A percentile compares a stretch with the other conserved stretches of the same genome.
These are phyloP conservation scores for Pittosporum tobira DNA, from an alignment of 129 eudicot genomes.

Conservation along the genomic window DNA sequence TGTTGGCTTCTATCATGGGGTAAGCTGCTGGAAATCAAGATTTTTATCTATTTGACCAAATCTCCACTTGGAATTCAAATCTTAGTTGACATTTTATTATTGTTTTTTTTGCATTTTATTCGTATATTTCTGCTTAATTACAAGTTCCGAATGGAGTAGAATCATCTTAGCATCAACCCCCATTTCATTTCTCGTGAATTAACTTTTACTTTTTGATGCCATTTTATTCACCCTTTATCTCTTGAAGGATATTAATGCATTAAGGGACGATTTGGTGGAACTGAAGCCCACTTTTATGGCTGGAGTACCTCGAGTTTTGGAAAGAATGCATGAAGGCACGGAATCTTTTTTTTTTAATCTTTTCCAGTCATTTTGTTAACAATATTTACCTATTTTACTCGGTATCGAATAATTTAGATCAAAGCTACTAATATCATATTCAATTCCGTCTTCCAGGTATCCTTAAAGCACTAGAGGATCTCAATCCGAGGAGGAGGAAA, in stretches of 20 bases:
- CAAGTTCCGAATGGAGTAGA: not conserved
- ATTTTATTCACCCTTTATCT: not conserved
- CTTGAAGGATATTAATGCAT: slow-evolving; percentile 62
- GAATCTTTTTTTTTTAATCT: not conserved
- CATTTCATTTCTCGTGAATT: not conserved
- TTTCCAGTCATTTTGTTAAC: not conserved
- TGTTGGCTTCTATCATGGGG: slow-evolving; percentile 96
- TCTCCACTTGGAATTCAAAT: too few relatives aligned
- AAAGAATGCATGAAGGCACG: slow-evolving; percentile 81
- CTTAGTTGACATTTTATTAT: too few relatives aligned
- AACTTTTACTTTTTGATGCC: not conserved
- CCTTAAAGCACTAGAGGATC: slow-evolving; percentile 69
- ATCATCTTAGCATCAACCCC: not conserved
- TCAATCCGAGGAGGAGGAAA: slow-evolving; percentile 81
- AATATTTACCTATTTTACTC: not conserved
- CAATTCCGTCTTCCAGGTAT: slow-evolving; percentile 42
- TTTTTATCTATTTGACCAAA: too few relatives aligned
- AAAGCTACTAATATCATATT: not conserved
- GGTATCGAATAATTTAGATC: not conserved
- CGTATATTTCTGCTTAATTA: not conserved
- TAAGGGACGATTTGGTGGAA: slow-evolving; percentile 78
- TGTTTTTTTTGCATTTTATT: not conserved
- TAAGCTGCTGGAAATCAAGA: slow-evolving; percentile 15
- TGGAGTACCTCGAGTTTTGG: slow-evolving; percentile 93
- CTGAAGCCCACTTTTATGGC: slow-evolving; percentile 94